Base-by-base conservation (phyloP, 305 asterid genomes). In the Solanum hybrid region DNA sequence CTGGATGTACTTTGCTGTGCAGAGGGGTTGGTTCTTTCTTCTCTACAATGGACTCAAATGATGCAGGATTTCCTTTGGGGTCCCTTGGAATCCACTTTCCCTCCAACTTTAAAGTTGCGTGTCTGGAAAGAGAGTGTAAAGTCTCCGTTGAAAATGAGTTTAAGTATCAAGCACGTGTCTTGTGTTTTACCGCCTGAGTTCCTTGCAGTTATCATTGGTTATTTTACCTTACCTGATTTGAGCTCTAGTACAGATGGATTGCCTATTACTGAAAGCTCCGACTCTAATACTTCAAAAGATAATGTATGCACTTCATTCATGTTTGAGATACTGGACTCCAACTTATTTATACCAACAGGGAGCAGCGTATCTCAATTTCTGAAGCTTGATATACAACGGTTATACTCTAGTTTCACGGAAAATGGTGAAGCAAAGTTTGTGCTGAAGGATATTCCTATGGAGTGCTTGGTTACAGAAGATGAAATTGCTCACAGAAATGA, bases 141-240 rank as follows among this genome's bases (percentile, higher is more conserved):
- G 79, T 93, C 94, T 39, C 88, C 36, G 41, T 88, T 92, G 91
- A 91, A 93, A 90, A 39, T 95, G 92, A 89, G 93, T 92, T 95
- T 97, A 89, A 77, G 94, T 90, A 82, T 96, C 93, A 96, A 93
- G 90, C 95, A 95, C 38, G 97, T 96, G 91, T 95, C 98, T 89
- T 96, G 98, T 94, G 93, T 94, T 89, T 90, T 97, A 91, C 95
- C 94, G 61, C 97, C 98, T 34, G 99, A 96, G 87, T 93, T 94
- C 92, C 94, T 97, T 79, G 94, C 98, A 45, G 88, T 94, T 89
- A 78, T 97, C 76, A 94, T 97, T 77, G 98, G 98, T 91, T 97
- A 97, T 92, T 97, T 95, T 92, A 93, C 95, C 24, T 90, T 94
- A 81, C 97, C 96, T 65, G 96, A 94, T 86, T 97, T 98, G 99